Base-by-base conservation (phyloP, 805 yeast genomes). In the Saturnispora sekii region DNA sequence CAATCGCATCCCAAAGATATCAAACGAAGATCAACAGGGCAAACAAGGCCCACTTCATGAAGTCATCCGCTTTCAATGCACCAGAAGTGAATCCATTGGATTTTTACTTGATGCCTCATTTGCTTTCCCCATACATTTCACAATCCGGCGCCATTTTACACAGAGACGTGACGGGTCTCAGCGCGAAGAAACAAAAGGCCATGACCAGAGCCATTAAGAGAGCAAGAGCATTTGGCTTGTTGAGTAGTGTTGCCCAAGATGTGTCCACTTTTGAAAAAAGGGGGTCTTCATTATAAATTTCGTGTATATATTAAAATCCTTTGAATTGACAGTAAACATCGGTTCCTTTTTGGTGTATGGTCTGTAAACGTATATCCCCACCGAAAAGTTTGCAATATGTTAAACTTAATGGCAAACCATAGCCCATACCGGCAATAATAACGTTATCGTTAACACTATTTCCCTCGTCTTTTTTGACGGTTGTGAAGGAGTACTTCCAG, bases 341-440 rank as follows among this genome's bases (percentile, higher is more conserved):
- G 0, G 90, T 82, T 3, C 95, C 95, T 71, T 79, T 72, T 1
- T 93, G 90, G 62, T 74, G 74, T 47, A 82, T 71, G 40, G 82
- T 77, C 58, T 84, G 87, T 28, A 85, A 67, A 48, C 77, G 77
- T 41, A 85, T 68, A 38, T 67, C 68, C 2, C 93, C 93, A 35
- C 81, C 82, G 58, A 84, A 82, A 58, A 81, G 71, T 55, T 79
- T 84, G 29, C 82, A 77, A 54, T 84, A 84, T 0, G 86, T 82
- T 53, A 77, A 67, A 48, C 89, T 84, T 50, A 90, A 66, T 6
- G 97, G 97, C 45, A 90, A 63, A 0, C 98, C 98, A 59, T 87
- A 90, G 0, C 97, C 97, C 84, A 93, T 84, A 0, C 98, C 98
- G 0, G 97, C 96, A 32, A 90, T 77, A 8, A 73, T 67, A 54